Base-by-base conservation (phyloP, 2,329 filamentous ascomycete genomes). In the Periconia macrospinosa region DNA sequence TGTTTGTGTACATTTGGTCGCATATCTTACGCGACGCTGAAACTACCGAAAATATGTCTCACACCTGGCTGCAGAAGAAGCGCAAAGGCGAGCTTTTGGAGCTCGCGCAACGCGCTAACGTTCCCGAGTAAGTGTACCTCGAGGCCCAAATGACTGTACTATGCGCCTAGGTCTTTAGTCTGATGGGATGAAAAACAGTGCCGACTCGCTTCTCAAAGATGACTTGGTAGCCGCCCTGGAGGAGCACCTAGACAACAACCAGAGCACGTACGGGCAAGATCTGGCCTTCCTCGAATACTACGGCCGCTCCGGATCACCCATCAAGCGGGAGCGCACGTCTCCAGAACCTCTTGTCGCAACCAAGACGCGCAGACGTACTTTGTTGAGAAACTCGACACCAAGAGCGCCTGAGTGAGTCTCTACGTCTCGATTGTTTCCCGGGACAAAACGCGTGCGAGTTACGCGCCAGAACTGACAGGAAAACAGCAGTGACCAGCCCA, bases 11-110 rank as follows among this genome's bases (percentile, higher is more conserved):
- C 50, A 56, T 52, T 46, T 63, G 62, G 74, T 83, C 81, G 81
- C 82, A 75, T 76, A 67, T 60, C 55, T 67, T 70, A 70, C 76
- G 79, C 79, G 78, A 81, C 74, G 60, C 61, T 59, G 67, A 67
- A 53, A 47, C 62, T 71, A 66, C 58, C 66, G 68, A 56, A 65
- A 82, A 71, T 65, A 90, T 90, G 86, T 85, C 70, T 44, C 58
- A 86, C 57, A 84, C 86, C 64, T 96, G 89, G 85, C 82, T 96
- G 71, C 84, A 87, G 75, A 83, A 83, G 73, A 89, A 94, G 82
- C 88, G 89, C 79, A 96, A 96, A 82, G 82, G 81, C 65, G 90
- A 93, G 60, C 83, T 96, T 52, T 75, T 85, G 64, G 87, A 90
- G 58, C 81, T 95, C 57, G 90, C 91, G 55, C 84, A 90, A 61